Conservation (phyloP, 257 asterid species). For the Primulina tabacum region DNA sequence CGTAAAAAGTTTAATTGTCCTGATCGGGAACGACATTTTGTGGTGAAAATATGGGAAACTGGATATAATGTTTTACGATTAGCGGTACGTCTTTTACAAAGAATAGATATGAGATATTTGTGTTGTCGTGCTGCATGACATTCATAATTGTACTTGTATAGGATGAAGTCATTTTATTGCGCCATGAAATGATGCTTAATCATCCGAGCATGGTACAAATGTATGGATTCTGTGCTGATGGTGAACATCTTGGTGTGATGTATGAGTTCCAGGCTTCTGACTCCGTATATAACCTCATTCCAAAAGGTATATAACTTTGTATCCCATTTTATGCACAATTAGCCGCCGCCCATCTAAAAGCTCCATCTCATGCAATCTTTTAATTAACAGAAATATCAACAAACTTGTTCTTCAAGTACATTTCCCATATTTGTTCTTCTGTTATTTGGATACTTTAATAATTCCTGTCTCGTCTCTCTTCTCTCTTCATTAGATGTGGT, state of each 20-base stretch:
- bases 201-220: not conserved
- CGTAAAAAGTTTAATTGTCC: no score
- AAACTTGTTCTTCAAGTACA: not conserved
- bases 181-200: not conserved
- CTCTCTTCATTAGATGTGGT: not conserved
- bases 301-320: not conserved
- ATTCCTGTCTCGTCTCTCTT: no score
- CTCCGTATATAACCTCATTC: not conserved
- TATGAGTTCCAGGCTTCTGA: not conserved
- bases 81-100: no score
- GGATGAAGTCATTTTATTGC: not conserved
- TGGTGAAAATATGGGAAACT: no score
- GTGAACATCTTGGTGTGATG: not conserved
- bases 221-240: not conserved
- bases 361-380: not conserved
- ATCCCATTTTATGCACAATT: no score
- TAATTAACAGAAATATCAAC: not conserved
- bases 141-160: not conserved
- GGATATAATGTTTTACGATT: no score
- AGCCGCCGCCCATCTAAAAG: not conserved
- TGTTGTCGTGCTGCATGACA: no score
- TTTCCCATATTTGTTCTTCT: not conserved
- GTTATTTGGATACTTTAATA: not conserved
- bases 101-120: no score
- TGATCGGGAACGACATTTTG: no score